phyloP scores from a whole-genome alignment of 108 stramenopile species.

The Pseudonitzschia multiseries region DNA sequence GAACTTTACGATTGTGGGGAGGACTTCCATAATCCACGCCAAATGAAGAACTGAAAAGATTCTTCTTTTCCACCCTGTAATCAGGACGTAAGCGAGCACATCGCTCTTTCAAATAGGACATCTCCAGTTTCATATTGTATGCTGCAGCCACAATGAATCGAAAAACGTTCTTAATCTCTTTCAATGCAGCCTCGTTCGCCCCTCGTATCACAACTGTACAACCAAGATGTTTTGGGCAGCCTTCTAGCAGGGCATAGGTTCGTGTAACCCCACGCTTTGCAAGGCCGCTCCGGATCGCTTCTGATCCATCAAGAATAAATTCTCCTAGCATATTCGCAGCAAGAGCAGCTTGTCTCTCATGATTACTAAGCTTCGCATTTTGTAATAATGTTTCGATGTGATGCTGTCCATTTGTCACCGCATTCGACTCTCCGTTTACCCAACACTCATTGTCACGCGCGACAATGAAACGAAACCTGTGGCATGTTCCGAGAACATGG shows the following conservation, averaged over 20 bases:
- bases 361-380: constrained; percentile 49
- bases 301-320: constrained; percentile 72
- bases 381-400: constrained; percentile 47
- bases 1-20: constrained; percentile 63
- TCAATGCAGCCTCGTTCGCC: constrained; percentile 71
- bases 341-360: constrained; percentile 73
- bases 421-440: constrained; percentile 27
- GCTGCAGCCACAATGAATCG: constrained; percentile 83
- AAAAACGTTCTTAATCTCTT: constrained; percentile 86
- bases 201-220: constrained; percentile 92
- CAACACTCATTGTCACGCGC: constrained; percentile 85
- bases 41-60: constrained; percentile 59
- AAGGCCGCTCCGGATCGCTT: constrained; percentile 75
- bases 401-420: constrained; percentile 29
- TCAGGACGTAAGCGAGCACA: constrained; percentile 64
- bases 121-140: constrained; percentile 94
- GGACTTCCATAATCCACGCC: constrained; percentile 79
- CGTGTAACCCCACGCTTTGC: constrained; percentile 84
- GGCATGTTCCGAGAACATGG: constrained; percentile 65
- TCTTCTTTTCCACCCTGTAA: constrained; percentile 43
- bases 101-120: constrained; percentile 86
- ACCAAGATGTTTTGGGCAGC: constrained; percentile 85
- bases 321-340: constrained; percentile 82
- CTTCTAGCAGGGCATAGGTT: constrained; percentile 85
- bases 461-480: constrained; percentile 85